phyloP scores from a whole-genome alignment of 1,284 basidiomycete species.

The Ganoderma boninense region DNA sequence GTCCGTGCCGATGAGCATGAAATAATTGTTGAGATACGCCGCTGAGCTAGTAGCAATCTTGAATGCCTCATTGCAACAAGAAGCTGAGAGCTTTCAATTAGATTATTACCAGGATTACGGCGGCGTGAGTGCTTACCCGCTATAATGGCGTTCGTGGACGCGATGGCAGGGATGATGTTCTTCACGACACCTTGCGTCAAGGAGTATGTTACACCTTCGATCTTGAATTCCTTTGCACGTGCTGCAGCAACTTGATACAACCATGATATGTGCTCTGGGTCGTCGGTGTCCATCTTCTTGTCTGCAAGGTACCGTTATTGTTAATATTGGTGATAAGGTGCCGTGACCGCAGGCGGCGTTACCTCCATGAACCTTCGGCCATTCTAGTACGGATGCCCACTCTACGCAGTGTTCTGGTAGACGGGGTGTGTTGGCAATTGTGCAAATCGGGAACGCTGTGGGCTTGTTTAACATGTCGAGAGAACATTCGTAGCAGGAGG shows the following conservation, averaged over 20 bases:
- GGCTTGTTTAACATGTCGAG: conserved; percentile 99
- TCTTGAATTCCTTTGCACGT: conserved; percentile 93
- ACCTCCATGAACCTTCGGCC: conserved; percentile 94
- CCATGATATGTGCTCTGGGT: conserved; percentile 98
- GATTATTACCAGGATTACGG: conserved; percentile 1
- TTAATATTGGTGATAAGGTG: not conserved
- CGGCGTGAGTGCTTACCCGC: conserved; percentile 65
- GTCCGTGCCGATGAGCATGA: conserved; percentile 97
- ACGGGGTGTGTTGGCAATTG: conserved; percentile 98
- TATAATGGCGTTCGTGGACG: conserved; percentile 96
- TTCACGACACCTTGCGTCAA: conserved; percentile 99
- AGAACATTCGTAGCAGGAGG: conserved; percentile 98
- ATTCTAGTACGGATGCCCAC: conserved; percentile 99
- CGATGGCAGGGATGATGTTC: conserved; percentile 99
- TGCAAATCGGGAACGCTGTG: conserved; percentile 98
- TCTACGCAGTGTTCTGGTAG: conserved; percentile 99
- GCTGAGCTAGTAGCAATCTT: conserved; percentile 97
- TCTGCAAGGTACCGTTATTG: conserved; percentile 56
- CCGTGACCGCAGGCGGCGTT: conserved; percentile 24
- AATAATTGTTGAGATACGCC: conserved; percentile 97
- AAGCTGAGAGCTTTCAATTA: conserved; percentile 59
- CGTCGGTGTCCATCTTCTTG: conserved; percentile 95
- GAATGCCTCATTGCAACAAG: conserved; percentile 99
- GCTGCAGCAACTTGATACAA: conserved; percentile 82
- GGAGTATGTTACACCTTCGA: conserved; percentile 98